Percentiles rank a stretch among this genome's conserved stretches.
Conservation (phyloP, 208 protist genomes). For the Herpetomonas tarakana region DNA sequence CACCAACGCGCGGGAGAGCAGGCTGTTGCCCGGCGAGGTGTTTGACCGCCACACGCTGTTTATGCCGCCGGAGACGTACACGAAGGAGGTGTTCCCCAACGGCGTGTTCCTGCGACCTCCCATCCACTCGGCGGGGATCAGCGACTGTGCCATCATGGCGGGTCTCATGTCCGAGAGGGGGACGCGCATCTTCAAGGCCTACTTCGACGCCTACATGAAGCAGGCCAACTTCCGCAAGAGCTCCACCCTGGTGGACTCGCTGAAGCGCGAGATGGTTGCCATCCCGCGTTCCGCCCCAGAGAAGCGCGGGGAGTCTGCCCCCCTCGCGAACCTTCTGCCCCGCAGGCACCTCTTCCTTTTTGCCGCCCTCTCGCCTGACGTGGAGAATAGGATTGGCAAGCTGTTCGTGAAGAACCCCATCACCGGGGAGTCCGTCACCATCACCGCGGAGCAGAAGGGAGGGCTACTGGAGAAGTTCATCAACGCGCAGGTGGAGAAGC, state of each 20-base stretch:
- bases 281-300: conserved; percentile 57
- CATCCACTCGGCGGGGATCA: conserved; percentile 71
- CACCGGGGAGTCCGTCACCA: conserved; percentile 79
- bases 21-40: conserved; percentile 63
- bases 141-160: conserved; percentile 83
- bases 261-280: conserved; percentile 58
- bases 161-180: conserved; percentile 73
- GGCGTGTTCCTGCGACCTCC: conserved; percentile 87
- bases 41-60: conserved; percentile 86
- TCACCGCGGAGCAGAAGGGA: conserved; percentile 43
- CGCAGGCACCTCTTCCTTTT: conserved; percentile 86
- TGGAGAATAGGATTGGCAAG: conserved; percentile 55
- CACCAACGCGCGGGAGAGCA: conserved; percentile 84
- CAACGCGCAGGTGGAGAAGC: conserved; percentile 48
- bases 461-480: conserved; percentile 63
- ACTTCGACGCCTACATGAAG: conserved; percentile 84
- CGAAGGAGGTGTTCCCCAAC: conserved; percentile 46
- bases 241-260: conserved; percentile 68
- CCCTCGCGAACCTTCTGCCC: conserved; percentile 83
- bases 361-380: conserved; percentile 37
- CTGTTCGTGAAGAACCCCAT: conserved; percentile 88
- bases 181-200: conserved; percentile 81
- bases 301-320: conserved; percentile 48
- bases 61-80: conserved; percentile 29
- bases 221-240: conserved; percentile 86